Conservation (phyloP, 108 stramenopile genomes). For the Cyclotella choctawhatcheeana region DNA sequence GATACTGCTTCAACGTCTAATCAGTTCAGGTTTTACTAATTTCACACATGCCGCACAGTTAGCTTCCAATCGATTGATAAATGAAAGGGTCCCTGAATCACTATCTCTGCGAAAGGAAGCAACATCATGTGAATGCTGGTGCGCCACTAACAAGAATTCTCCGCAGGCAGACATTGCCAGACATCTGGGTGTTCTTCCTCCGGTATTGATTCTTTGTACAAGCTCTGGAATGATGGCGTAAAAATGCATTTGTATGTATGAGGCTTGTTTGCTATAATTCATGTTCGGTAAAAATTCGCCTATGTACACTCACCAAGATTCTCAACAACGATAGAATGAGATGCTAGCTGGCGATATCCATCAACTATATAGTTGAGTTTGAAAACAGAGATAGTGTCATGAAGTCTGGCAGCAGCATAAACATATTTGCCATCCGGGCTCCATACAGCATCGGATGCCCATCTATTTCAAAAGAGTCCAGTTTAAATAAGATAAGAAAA, state of each 20-base stretch:
- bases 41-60: constrained; percentile 46
- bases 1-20: not conserved
- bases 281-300: no score
- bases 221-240: not conserved
- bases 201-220: constrained; percentile 32
- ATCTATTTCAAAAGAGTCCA: not conserved
- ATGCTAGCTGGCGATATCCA: constrained; percentile 5
- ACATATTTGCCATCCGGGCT: constrained; percentile 46
- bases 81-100: constrained; percentile 17
- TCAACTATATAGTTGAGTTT: constrained; percentile 28
- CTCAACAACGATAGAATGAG: not conserved
- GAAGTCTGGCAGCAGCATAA: constrained; percentile 51
- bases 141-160: constrained; percentile 43
- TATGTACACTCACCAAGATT: not conserved
- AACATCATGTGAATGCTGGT: constrained; percentile 54
- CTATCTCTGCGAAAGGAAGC: constrained; percentile 35
- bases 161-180: constrained; percentile 47
- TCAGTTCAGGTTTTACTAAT: constrained; percentile 28
- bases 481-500: not conserved
- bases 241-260: no score
- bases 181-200: constrained; percentile 42
- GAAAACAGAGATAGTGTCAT: constrained; percentile 48
- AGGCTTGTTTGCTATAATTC: no score
- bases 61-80: constrained; percentile 32
- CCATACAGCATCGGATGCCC: constrained; percentile 55